Base-by-base conservation (phyloP, 345 rosid species). In the Hibiscus syriacus region DNA sequence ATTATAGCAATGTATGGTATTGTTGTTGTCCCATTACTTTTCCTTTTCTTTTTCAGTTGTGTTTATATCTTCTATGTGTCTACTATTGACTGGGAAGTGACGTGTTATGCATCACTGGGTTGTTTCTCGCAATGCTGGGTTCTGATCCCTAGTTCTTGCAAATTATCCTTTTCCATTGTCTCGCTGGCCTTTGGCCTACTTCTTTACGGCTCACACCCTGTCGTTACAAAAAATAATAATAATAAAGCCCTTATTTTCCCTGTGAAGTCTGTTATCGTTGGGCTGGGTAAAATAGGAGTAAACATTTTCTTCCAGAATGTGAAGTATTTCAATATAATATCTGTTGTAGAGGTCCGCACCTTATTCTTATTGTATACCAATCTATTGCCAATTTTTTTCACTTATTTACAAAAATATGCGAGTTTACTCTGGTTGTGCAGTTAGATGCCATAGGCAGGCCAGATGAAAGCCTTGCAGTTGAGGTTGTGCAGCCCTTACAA, bases 391-490 rank as follows among this genome's bases (percentile, higher is more conserved):
- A n/a, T n/a, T n/a, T n/a, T 56, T 34, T 17, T 63, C 64, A 57
- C 64, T 60, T 26, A 71, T 71, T 65, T 64, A 25, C 72, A n/a
- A 71, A 32, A 45, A 72, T 49, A 65, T 19, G 14, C 12, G 38
- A 26, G 8, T 60, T 58, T 13, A 77, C 66, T 59, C 53, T 84
- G 72, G 69, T 68, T 60, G 43, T 80, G 77, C 84, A 93, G 98
- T 76, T 93, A 82, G 97, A 90, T 71, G 89, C 97, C 62, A 71
- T 73, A 23, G 97, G 98, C 56, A 81, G 97, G 78, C 86, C 97
- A 58, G 98, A 93, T 75, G 98, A 93, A 85, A 89, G 91, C 82
- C 86, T 93, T 68, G 79, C 96, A 16, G 43, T 89, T 36, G 96
- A 90, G 83, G 76, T 90, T 68, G 77, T 83, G 61, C 86, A 90